A percentile compares a stretch with the other conserved stretches of the same genome.
phyloP scores from a whole-genome alignment of 345 rosid genomes.

The Eucalyptus pauciflora region DNA sequence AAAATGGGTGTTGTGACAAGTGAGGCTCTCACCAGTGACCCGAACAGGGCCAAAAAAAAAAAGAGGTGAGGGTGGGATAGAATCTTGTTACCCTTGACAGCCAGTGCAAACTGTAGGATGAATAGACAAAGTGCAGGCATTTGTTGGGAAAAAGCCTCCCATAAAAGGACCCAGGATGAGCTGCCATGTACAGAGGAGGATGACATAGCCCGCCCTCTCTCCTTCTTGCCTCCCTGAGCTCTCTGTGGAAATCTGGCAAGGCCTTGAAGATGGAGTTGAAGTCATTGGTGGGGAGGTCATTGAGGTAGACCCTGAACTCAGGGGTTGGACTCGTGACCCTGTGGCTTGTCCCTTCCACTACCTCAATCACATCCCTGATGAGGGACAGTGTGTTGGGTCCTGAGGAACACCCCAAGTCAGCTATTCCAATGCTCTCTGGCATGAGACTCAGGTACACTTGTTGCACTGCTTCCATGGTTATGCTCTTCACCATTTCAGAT shows the following conservation, averaged over 20 bases:
- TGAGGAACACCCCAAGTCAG: conserved; percentile 51
- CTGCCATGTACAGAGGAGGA: conserved; percentile 18
- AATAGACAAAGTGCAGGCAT: conserved; percentile 56
- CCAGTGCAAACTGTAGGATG: conserved; percentile 87
- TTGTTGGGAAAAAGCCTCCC: conserved; percentile 65
- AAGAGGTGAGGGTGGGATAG: background rate
- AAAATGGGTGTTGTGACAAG: background rate
- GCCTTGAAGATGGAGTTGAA: conserved; percentile 41
- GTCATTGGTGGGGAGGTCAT: conserved; percentile 52
- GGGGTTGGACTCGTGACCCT: conserved; percentile 3
- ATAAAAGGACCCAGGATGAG: conserved; percentile 77
- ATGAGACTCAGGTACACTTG: conserved; percentile 16
- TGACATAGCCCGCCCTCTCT: background rate
- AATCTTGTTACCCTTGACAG: conserved; percentile 52
- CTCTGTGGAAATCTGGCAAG: conserved; percentile 27
- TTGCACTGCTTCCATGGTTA: conserved; percentile 40
- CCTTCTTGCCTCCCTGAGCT: conserved; percentile 12
- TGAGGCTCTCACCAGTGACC: background rate
- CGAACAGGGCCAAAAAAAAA: background rate
- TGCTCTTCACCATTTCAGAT: conserved; percentile 56
- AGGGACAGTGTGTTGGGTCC: conserved; percentile 37
- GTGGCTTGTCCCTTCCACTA: conserved; percentile 14
- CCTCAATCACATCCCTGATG: conserved; percentile 22
- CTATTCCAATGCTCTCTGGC: conserved; percentile 30
- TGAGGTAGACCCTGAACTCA: conserved; percentile 27